Evolutionary conservation across 345 rosid genomes (phyloP), one percentile per base, ranked within the genome.

Genomic region (Lepidium sativum): DNA sequence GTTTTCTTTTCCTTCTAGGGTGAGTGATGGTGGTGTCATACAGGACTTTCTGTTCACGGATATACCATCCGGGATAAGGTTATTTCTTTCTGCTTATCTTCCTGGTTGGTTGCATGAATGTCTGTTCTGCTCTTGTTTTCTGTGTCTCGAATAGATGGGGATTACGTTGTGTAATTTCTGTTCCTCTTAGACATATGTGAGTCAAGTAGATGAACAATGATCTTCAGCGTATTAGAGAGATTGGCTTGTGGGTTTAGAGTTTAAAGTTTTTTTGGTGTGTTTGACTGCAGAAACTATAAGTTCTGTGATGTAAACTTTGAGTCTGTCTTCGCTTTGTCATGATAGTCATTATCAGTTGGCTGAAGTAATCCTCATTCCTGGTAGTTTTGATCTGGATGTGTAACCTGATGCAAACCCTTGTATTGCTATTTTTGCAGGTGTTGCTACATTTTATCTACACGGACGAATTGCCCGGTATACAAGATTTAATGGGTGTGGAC

Each of bases 361-460:
- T 27, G 7, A 27, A 27, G 31, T 27, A 1, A 27, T 63, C 42
- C 27, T 55, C 15, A 38, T 7, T 39, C 35, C 51, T 31, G 35
- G 6, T 17, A 31, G 23, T 18, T 21, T 40, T 9, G 4, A 21
- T 40, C 15, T 56, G 31, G 38, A 41, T 58, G 2, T 50, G 45
- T 39, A 25, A 11, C 17, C 40, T 56, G 61, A 72, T 15, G 23
- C 41, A 9, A 56, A 25, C 48, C 54, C 15, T 39, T 8, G 27
- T 54, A 15, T 31, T 50, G 64, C 17, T 44, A 35, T 70, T 44
- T 41, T 67, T 77, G 73, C 84, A 85, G 95, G 80, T 83, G 49
- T 80, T 87, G 61, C 89, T 87, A 6, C 87, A 86, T 79, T 87
- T 85, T 56, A 81, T 90, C 39, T 90, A 90, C 83, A 84, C 87